Evolutionary conservation across 805 yeast species (phyloP), one percentile per base, ranked within the genome.

Genomic region (Hermanozyma aechmeae): DNA sequence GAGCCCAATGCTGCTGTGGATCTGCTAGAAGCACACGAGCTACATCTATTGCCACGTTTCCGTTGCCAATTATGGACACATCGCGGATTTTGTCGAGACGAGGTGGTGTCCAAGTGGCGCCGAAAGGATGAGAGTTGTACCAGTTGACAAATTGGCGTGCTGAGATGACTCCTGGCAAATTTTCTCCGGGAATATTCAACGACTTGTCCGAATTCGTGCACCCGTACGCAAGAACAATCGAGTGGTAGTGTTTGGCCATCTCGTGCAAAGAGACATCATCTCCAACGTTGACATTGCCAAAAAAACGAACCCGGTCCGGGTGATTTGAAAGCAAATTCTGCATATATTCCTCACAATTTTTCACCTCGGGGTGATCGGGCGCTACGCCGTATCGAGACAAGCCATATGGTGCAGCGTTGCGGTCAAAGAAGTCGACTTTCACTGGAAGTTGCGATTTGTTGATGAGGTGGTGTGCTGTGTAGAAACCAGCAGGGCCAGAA

Each of bases 321-420:
- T 33, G 45, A 14, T 45, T 41, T 5, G 20, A 20, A 62, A 61
- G 56, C 21, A 60, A 34, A 24, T 77, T 76, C 7, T 66, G 68
- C 48, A 92, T 79, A 29, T 86, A 76, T 13, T 80, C 80, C 50
- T 78, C 61, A 43, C 92, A 81, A 35, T 76, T 76, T 51, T 87
- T 89, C 18, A 92, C 97, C 46, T 92, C 97, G 0, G 96, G 95
- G 54, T 92, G 96, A 55, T 92, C 99, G 2, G 99, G 99, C 0
- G 98, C 96, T n/a, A 92, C 97, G 2, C 99, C 99, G 49, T 72
- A 87, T 20, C 99, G 58, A 24, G 87, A 76, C 19, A 92, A 64
- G 0, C 99, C 99, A 58, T 70, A 89, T 0, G 98, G 98, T 5
- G 86, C 77, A 0, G 96, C 95, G 15, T 77, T 58, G 37, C 73